Percentiles rank a stretch among this genome's conserved stretches.
phyloP scores from a whole-genome alignment of 805 yeast genomes.

The Candida ovalis region DNA sequence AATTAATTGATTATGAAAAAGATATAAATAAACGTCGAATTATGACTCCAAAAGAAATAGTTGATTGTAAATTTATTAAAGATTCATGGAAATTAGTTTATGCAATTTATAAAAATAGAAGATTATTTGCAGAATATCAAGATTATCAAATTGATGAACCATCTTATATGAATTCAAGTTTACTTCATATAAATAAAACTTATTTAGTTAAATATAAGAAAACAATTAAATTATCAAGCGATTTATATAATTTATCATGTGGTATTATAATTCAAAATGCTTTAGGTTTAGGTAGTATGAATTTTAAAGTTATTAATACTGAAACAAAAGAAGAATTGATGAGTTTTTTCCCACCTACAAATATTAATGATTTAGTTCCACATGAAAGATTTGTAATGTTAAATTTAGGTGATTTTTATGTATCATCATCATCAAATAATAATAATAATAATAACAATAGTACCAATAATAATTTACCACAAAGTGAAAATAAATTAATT shows the following conservation, averaged over 20 bases:
- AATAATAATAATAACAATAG: slow-evolving; percentile 1
- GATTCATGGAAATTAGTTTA: slow-evolving; percentile 57
- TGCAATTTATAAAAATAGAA: slow-evolving; percentile 45
- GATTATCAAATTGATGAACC: slow-evolving; percentile 45
- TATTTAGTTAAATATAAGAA: slow-evolving; percentile 46
- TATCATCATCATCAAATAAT: slow-evolving; percentile 12
- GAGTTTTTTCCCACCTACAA: slow-evolving; percentile 52
- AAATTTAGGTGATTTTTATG: slow-evolving; percentile 45
- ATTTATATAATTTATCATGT: slow-evolving; percentile 46
- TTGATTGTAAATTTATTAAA: slow-evolving; percentile 33
- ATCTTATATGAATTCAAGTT: slow-evolving; percentile 31
- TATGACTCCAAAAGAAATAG: slow-evolving; percentile 17
- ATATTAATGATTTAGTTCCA: slow-evolving; percentile 56
- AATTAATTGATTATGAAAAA: slow-evolving; percentile 20
- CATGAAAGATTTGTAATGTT: slow-evolving; percentile 45
- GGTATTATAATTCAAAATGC: slow-evolving; percentile 52
- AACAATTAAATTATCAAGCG: slow-evolving; percentile 44
- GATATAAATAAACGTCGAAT: slow-evolving; percentile 11
- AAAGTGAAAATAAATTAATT: slow-evolving; percentile 23
- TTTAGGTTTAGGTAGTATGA: slow-evolving; percentile 55
- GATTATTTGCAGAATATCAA: slow-evolving; percentile 46
- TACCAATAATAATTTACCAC: neutral
- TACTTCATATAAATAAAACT: slow-evolving; percentile 46
- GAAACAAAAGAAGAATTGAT: slow-evolving; percentile 30
- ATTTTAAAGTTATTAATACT: slow-evolving; percentile 41